Evolutionary conservation across 2,329 filamentous ascomycete genomes (phyloP).

Genomic region (Orbilia ellipsospora): DNA sequence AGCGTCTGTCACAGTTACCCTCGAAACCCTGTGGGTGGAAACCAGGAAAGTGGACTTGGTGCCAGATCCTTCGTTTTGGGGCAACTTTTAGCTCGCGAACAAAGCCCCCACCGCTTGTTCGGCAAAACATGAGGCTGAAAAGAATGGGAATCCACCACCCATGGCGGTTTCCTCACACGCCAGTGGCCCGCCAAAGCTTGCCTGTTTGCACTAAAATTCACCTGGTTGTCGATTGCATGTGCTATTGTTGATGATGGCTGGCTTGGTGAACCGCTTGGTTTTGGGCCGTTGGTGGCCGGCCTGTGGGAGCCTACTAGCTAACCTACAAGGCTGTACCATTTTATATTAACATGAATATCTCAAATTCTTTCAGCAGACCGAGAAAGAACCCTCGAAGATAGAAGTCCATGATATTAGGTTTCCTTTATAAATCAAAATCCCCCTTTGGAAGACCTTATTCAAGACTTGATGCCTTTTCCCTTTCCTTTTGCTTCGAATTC

Average conservation of each 20-base stretch:
- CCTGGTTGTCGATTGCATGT: conserved; percentile 11
- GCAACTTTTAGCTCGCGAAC: neutral
- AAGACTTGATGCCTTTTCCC: neutral
- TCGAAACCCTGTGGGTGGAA: neutral
- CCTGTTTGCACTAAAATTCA: neutral
- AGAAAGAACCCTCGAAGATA: too few relatives aligned
- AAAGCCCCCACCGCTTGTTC: neutral
- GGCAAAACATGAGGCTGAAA: conserved; percentile 38
- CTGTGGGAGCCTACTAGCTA: conserved; percentile 19
- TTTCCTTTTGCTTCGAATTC: neutral
- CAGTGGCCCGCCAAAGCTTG: conserved; percentile 3
- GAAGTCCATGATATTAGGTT: neutral
- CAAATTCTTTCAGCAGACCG: too few relatives aligned
- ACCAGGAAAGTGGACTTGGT: neutral
- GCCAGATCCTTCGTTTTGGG: conserved; percentile 40
- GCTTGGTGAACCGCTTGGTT: conserved; percentile 1
- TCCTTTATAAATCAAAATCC: conserved; percentile 15
- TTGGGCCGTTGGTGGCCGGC: neutral
- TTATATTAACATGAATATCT: conserved; percentile 17
- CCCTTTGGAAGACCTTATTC: neutral
- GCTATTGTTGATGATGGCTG: conserved; percentile 2
- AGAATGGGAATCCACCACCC: conserved; percentile 15
- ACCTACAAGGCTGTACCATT: conserved; percentile 33
- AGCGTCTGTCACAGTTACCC: neutral
- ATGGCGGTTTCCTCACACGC: conserved; percentile 16